These are phyloP conservation scores for Citrus hindsii DNA, from an alignment of 345 rosid genomes.

Conservation along the genomic window DNA sequence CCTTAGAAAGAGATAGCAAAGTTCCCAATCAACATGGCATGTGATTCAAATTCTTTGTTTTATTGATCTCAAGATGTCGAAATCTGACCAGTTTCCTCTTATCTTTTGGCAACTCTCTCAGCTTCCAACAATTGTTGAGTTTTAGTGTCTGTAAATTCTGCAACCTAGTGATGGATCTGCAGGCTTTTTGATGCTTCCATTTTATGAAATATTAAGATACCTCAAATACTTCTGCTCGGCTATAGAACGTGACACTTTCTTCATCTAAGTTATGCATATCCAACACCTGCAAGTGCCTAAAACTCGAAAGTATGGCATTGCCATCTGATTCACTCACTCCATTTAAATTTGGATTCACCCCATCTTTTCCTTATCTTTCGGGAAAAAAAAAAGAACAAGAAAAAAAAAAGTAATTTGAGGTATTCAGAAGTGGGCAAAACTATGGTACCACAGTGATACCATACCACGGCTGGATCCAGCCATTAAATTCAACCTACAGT, in stretches of 20 bases:
- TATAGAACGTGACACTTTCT: not conserved
- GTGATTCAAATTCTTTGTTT: not conserved
- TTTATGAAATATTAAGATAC: slow-evolving; percentile 12
- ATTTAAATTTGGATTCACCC: not conserved
- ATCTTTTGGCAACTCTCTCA: slow-evolving; percentile 17
- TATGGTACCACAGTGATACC: too few species aligned
- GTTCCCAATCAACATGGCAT: slow-evolving; percentile 10
- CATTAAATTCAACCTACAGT: too few species aligned
- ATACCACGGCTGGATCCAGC: too few species aligned
- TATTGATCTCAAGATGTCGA: slow-evolving; percentile 5
- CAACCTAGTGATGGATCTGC: slow-evolving; percentile 15
- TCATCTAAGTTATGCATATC: slow-evolving; percentile 1
- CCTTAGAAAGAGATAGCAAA: slow-evolving; percentile 3
- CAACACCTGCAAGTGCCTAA: not conserved
- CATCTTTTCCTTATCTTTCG: too few species aligned
- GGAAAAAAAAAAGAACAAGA: too few species aligned
- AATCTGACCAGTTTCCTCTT: slow-evolving; percentile 1
- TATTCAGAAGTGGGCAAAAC: too few species aligned
- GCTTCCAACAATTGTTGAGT: not conserved
- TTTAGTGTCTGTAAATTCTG: not conserved
- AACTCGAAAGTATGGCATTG: slow-evolving; percentile 2
- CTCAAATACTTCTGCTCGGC: slow-evolving; percentile 19
- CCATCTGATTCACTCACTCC: not conserved
- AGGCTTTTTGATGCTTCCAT: not conserved
- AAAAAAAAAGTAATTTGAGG: too few species aligned